phyloP scores from a whole-genome alignment of 2,329 filamentous ascomycete genomes.

The Trichoderma breve region DNA sequence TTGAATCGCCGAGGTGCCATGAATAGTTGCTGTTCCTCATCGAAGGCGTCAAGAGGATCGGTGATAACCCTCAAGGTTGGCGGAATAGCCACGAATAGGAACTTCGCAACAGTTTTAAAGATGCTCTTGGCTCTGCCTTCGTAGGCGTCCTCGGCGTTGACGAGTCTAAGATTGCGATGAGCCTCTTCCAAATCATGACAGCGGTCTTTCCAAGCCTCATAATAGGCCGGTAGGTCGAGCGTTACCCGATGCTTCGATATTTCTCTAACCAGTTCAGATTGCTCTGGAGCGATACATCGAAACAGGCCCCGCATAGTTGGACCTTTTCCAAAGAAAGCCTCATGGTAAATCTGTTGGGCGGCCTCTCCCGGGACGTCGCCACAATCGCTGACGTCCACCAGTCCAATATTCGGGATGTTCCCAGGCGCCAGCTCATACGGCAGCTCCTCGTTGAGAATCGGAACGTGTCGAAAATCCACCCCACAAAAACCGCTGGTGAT shows the following conservation, averaged over 20 bases:
- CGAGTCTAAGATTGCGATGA: not conserved
- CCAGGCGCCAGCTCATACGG: too few species aligned
- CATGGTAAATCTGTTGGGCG: not conserved
- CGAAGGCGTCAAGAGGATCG: not conserved
- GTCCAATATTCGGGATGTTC: not conserved
- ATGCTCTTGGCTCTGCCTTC: not conserved
- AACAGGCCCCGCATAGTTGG: not conserved
- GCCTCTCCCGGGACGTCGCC: too few species aligned
- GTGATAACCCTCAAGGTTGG: not conserved
- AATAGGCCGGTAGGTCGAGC: accelerated
- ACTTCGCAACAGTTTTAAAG: not conserved
- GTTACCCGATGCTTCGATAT: not conserved
- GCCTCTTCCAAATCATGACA: not conserved
- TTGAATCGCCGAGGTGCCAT: not conserved
- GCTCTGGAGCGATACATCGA: not conserved
- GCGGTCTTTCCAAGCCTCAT: not conserved
- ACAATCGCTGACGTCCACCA: not conserved
- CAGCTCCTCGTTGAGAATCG: too few species aligned
- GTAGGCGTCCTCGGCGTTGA: too few species aligned
- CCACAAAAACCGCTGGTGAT: too few species aligned
- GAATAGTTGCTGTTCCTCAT: not conserved
- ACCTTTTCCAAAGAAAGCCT: not conserved
- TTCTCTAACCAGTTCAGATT: not conserved
- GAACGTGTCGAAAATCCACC: too few species aligned
- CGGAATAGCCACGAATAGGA: not conserved